Evolutionary conservation across 2,329 filamentous ascomycete genomes (phyloP), one percentile per base, ranked within the genome.

Genomic region (Aspergillus arachidicola): DNA sequence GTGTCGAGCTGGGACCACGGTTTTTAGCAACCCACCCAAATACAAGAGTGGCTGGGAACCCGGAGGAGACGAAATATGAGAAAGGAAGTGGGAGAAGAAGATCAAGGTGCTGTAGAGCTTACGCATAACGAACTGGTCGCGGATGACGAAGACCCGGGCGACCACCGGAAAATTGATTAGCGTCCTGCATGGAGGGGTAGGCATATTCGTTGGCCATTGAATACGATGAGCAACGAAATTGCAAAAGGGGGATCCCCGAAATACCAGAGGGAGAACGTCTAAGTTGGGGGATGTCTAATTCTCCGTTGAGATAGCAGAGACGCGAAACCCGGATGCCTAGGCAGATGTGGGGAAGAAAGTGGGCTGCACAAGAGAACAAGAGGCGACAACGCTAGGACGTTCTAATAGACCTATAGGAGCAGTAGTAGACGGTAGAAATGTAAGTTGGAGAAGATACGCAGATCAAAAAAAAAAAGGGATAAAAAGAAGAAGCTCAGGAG

Each of bases 1-100:
- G 84, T 51, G 80, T 79, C 58, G 87, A 87, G 71, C 86, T 88
- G 70, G 54, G 54, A 6, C 14, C 34, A 34, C 34, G 48, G 21
- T 21, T 51, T 48, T 51, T 51, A 51, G 48, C 48, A 32, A 34
- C 19, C 45, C 46, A 53, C 16, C 19, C 46, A 21, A 34, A 43
- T 62, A 62, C 41, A 63, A 45, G 34, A 65, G 69, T 46, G 67
- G 70, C 28, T 10, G 41, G 32, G 26, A 41, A 43, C 60, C 41
- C 51, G 50, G 28, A 59, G 57, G 21, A 45, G 45, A 9, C 43
- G 7, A 23, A 38, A n/a, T 5, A 26, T 41, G 14, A 46, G 26
- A 28, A 46, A 41, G 23, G 3, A 16, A 58, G 7, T 7, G 38
- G 32, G 34, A 45, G 54, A 23, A 19, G 26, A 30, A 46, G 23